phyloP scores from a whole-genome alignment of 306 rosid species.

The Fagus crenata region DNA sequence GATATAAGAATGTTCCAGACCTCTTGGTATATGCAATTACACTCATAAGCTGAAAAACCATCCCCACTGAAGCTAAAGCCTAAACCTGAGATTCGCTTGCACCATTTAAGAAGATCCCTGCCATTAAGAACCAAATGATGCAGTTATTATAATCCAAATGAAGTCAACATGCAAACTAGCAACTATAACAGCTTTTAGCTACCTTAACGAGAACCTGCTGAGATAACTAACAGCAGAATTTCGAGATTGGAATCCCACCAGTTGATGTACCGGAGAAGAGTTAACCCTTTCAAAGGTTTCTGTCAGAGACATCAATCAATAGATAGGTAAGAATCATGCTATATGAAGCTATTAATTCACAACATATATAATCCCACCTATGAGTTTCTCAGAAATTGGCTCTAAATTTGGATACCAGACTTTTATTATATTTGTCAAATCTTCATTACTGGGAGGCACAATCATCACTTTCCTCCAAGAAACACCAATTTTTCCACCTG shows the following conservation, averaged over 20 bases:
- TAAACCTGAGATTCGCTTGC: conserved; percentile 71
- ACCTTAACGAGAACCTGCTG: conserved; percentile 80
- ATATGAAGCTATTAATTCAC: neutral
- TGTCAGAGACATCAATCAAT: conserved; percentile 29
- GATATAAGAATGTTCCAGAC: conserved; percentile 36
- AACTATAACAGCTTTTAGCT: conserved; percentile 9
- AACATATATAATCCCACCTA: conserved; percentile 47
- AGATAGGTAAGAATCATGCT: conserved; percentile 6
- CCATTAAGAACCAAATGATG: conserved; percentile 29
- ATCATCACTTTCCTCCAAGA: conserved; percentile 85
- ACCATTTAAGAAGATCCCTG: conserved; percentile 97
- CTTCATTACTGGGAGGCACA: conserved; percentile 55
- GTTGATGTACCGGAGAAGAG: conserved; percentile 38
- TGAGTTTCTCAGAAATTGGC: conserved; percentile 48
- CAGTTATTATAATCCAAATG: neutral
- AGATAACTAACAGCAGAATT: conserved; percentile 40
- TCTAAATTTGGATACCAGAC: conserved; percentile 56
- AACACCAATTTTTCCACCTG: conserved; percentile 61
- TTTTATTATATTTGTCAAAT: conserved; percentile 61
- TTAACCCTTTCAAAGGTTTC: conserved; percentile 74
- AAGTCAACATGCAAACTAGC: conserved; percentile 2
- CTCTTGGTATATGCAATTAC: conserved; percentile 68
- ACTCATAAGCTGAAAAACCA: conserved; percentile 48
- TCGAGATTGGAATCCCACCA: conserved; percentile 41
- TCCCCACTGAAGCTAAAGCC: conserved; percentile 51